Conservation (phyloP, 2,329 filamentous ascomycete genomes). For the Chalaropsis thielavioides region DNA sequence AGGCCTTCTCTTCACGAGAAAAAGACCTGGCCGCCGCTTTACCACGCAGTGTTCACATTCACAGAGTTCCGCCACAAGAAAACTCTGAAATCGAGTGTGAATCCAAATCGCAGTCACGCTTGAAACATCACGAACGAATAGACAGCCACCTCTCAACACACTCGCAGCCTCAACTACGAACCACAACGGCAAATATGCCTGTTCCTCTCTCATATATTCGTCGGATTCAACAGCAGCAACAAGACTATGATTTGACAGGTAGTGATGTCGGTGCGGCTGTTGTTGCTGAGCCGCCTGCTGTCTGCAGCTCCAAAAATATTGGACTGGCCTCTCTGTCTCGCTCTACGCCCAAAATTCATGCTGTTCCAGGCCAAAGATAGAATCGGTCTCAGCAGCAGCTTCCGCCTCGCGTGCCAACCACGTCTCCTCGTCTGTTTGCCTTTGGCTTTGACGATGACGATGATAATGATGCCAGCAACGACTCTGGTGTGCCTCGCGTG, state of each 20-base stretch:
- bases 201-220: slow-evolving; percentile 12
- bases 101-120: background rate
- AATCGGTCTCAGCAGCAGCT: slow-evolving; percentile 15
- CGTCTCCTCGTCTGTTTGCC: slow-evolving; percentile 1
- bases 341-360: slow-evolving; percentile 11
- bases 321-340: background rate
- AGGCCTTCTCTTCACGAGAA: background rate
- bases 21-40: background rate
- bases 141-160: background rate
- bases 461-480: background rate
- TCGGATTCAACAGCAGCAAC: slow-evolving; percentile 6
- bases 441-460: slow-evolving; percentile 9
- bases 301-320: background rate
- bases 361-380: slow-evolving; percentile 16
- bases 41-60: slow-evolving; percentile 2
- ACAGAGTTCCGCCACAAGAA: background rate
- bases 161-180: background rate
- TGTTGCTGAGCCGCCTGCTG: background rate
- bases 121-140: background rate
- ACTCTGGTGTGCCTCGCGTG: background rate
- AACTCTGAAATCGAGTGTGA: slow-evolving; percentile 4
- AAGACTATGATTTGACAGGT: background rate
- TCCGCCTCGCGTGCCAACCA: background rate
- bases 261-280: background rate
- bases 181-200: slow-evolving; percentile 4